These are phyloP conservation scores for Mycena sanguinolenta DNA, from an alignment of 768 basidiomycete species.

Conservation along the genomic window DNA sequence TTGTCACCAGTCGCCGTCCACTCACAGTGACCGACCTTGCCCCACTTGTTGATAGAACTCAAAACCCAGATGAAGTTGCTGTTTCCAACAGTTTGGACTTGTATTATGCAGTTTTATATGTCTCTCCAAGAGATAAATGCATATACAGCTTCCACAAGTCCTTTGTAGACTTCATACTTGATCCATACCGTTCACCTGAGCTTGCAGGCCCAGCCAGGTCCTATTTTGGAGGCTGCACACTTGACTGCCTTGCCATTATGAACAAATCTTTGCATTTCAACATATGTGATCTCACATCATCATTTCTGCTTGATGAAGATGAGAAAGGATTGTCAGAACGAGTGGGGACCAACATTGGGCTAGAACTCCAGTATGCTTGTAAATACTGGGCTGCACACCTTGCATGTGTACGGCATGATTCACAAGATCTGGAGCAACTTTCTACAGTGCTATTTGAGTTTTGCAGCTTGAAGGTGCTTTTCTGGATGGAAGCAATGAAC, in stretches of 20 bases:
- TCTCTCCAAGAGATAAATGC: not conserved
- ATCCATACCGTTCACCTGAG: not conserved
- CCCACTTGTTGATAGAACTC: not conserved
- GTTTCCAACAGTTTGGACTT: not conserved
- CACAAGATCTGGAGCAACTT: not conserved
- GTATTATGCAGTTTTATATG: not conserved
- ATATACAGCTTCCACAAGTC: not conserved
- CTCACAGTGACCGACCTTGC: not conserved
- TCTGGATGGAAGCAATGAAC: constrained; percentile 2
- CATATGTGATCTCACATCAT: not conserved
- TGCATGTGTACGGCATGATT: not conserved
- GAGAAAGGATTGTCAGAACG: not conserved
- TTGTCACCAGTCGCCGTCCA: not conserved
- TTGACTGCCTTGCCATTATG: not conserved
- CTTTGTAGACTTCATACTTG: not conserved
- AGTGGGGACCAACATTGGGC: not conserved
- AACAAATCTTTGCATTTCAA: not conserved
- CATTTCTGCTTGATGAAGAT: not conserved
- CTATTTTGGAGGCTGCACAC: not conserved
- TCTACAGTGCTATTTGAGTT: not conserved
- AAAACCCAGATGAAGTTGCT: not conserved
- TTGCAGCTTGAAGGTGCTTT: not conserved
- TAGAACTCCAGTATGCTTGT: not conserved
- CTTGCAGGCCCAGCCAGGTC: not conserved
- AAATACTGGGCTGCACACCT: not conserved